These are phyloP conservation scores for Paramecium caudatum DNA, from an alignment of 73 alveolate genomes.

Conservation along the genomic window DNA sequence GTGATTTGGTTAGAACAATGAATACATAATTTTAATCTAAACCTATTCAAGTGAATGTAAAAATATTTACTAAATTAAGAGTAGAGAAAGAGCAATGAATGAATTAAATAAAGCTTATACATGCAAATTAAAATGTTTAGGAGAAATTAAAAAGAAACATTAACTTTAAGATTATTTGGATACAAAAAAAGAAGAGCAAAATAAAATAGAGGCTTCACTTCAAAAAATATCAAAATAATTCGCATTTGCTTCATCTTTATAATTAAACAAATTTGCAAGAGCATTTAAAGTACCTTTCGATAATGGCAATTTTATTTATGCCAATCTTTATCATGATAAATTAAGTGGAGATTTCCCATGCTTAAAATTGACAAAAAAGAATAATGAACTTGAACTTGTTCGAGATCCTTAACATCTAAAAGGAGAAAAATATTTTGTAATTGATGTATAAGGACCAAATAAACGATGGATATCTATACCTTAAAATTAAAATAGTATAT, in stretches of 20 bases:
- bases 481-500: neutral
- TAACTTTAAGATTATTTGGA: neutral
- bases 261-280: neutral
- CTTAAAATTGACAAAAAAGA: neutral
- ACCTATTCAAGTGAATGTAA: neutral
- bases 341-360: neutral
- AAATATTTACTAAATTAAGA: neutral
- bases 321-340: slow-evolving; percentile 2
- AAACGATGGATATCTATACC: slow-evolving; percentile 7
- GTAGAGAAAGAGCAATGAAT: slow-evolving; percentile 20
- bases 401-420: neutral
- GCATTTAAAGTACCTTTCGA: neutral
- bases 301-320: neutral
- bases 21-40: neutral
- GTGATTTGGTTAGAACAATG: neutral
- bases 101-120: neutral
- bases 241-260: neutral
- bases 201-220: neutral
- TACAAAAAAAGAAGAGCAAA: neutral
- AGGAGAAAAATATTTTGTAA: neutral
- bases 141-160: neutral
- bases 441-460: slow-evolving; percentile 10
- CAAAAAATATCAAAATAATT: neutral
- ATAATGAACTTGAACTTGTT: neutral
- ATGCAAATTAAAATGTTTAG: neutral